Evolutionary conservation across 192 early-diverging fungal genomes (phyloP).

Genomic region (Fimicolochytrium jonesii): DNA sequence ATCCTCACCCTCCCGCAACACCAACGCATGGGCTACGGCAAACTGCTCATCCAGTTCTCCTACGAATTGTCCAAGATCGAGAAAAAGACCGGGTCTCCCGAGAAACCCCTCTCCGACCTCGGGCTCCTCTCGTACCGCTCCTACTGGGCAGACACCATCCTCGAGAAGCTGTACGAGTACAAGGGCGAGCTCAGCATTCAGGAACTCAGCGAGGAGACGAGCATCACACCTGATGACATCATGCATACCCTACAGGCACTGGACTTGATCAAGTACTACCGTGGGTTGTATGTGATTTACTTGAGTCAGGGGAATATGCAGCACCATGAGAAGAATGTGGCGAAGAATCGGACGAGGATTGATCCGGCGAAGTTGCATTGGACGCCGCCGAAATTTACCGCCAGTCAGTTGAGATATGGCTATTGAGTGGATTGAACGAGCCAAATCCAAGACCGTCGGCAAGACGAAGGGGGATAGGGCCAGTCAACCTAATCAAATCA

Average conservation of each 20-base stretch:
- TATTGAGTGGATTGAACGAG: background rate
- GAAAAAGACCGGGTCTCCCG: constrained; percentile 89
- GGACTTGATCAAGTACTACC: constrained; percentile 86
- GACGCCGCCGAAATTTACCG: constrained; percentile 49
- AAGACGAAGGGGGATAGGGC: background rate
- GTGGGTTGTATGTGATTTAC: constrained; percentile 84
- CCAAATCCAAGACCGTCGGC: background rate
- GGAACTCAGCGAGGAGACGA: constrained; percentile 80
- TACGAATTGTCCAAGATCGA: constrained; percentile 95
- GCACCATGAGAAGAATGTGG: constrained; percentile 68
- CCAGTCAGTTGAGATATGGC: constrained; percentile 39
- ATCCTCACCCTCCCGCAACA: constrained; percentile 97
- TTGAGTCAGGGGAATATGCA: constrained; percentile 82
- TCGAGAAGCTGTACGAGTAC: constrained; percentile 67
- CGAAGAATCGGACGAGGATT: constrained; percentile 77
- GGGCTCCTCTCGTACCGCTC: constrained; percentile 91
- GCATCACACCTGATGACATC: constrained; percentile 87
- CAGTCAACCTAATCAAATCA: background rate
- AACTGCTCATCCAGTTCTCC: constrained; percentile 91
- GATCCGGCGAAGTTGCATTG: constrained; percentile 64
- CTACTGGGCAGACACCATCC: constrained; percentile 90
- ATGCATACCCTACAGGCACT: constrained; percentile 85
- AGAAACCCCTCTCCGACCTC: constrained; percentile 97
- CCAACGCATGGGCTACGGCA: constrained; percentile 94
- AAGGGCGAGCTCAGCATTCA: constrained; percentile 82